Base-by-base conservation (phyloP, 1,284 basidiomycete genomes). In the Amylostereum chailletii region DNA sequence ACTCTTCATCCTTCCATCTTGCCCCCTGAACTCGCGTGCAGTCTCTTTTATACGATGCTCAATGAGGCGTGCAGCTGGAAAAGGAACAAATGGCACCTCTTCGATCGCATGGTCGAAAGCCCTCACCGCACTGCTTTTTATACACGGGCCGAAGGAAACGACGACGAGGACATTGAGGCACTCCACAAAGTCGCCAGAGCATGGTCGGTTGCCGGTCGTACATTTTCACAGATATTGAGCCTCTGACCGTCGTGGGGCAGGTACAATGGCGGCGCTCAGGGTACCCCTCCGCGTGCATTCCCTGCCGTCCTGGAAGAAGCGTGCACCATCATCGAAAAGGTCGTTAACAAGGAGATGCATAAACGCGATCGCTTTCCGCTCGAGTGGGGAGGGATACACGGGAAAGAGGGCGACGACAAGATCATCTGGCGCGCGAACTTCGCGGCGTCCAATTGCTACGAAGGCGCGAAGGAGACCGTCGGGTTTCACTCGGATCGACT, bases 391-490 rank as follows among this genome's bases (percentile, higher is more conserved):
- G 81, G 79, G 0, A 59, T 43, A 31, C 42, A 64, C n/a, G 58
- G 65, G 11, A 48, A 52, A 3, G 41, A 53, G 33, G 56, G 55
- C 9, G 71, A 68, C 3, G 61, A 59, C 40, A 62, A 75, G 3
- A 48, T 64, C 19, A 61, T 70, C 9, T 97, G 94, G 94, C 71
- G 77, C 44, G 91, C 94, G 0, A 95, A 94, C 58, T 89, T 94
- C 29, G 92, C 92, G 3, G 94, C 90, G 0, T 82, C 90, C 3
- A 97, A 97, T 60, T 85, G 90, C 57, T 97, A 96, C 59, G 77
- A 84, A 69, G 94, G 93, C 3, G 76, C 79, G 5, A 84, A 85
- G 56, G 89, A 92, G 62, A 83, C 81, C 47, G 91, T 95, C 3
- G 93, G 92, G 0, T 86, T 80, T 63, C 93, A 95, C 62, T 85